These are phyloP conservation scores for cucumber (Cucumis sativus) DNA, from an alignment of 306 rosid genomes.

Conservation along the genomic window Cucumber_9930_V3 NC_026657.2:32107501-32108000, in stretches of 20 bases:
- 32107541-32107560: background rate
- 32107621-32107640: background rate
- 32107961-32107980: background rate
- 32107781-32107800: background rate
- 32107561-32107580: background rate
- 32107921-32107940: background rate
- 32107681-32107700: background rate
- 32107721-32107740: background rate
- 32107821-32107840: background rate
- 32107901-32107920: background rate
- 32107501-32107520: background rate
- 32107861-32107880: background rate
- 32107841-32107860: background rate
- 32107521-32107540: background rate
- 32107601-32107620: background rate
- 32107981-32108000: slow-evolving; percentile 9
- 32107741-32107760: background rate
- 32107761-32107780: background rate
- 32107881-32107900: background rate
- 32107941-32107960: background rate
- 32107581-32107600: background rate
- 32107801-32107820: background rate
- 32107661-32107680: background rate
- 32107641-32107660: background rate
- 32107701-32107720: too few relatives aligned